Percentiles rank a stretch among this genome's conserved stretches.
Conservation (phyloP, 163 green algal species). For the Prototheca wickerhamii region DNA sequence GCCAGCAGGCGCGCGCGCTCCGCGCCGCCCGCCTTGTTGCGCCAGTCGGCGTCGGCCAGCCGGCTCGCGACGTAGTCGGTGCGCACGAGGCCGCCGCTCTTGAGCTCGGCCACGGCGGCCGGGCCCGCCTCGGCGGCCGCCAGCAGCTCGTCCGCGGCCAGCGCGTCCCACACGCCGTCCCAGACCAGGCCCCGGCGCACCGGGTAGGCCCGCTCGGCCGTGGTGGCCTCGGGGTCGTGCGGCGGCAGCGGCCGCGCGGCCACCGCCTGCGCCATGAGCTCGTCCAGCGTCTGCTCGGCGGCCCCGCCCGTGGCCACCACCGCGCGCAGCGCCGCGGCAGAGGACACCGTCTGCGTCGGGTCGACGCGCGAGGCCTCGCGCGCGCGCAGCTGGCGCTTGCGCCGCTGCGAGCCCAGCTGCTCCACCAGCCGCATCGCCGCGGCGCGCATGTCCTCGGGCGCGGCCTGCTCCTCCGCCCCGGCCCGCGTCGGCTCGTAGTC, state of each 20-base stretch:
- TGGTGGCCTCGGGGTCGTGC: conserved; percentile 45
- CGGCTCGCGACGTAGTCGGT: conserved; percentile 40
- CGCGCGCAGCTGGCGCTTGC: conserved; percentile 50
- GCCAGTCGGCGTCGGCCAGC: conserved; percentile 19
- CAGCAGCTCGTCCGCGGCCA: conserved; percentile 22
- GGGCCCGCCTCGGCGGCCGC: neutral
- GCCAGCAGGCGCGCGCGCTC: conserved; percentile 29
- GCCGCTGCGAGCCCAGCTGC: conserved; percentile 58
- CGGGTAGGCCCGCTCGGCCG: conserved; percentile 38
- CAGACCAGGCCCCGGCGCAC: conserved; percentile 26
- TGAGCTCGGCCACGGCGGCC: conserved; percentile 7
- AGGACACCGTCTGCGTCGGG: conserved; percentile 33
- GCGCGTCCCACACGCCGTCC: conserved; percentile 10
- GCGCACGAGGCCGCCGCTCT: conserved; percentile 2
- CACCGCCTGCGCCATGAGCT: conserved; percentile 31
- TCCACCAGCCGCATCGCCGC: conserved; percentile 49
- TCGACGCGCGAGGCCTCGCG: conserved; percentile 48
- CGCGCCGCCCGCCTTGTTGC: conserved; percentile 4
- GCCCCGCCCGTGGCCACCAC: conserved; percentile 21
- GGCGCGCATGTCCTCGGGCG: neutral
- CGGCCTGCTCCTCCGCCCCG: neutral
- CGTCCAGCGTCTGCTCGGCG: conserved; percentile 16
- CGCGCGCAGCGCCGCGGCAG: conserved; percentile 24
- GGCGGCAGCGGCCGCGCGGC: conserved; percentile 46
- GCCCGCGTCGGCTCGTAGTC: conserved; percentile 10